Conservation (phyloP, 2,329 filamentous ascomycete genomes). For the Epichloe scottii region DNA sequence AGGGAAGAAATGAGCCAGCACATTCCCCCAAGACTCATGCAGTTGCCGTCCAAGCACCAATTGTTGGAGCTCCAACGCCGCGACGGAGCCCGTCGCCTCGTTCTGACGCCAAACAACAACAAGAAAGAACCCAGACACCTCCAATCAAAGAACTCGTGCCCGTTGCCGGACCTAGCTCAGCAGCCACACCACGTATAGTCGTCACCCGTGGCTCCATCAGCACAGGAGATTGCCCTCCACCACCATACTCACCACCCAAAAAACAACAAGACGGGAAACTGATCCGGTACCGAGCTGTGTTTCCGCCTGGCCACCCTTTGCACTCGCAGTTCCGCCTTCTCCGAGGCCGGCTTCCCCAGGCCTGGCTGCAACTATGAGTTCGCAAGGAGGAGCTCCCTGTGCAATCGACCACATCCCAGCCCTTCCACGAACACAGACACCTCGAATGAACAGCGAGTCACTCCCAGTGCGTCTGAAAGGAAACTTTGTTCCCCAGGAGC, state of each 20-base stretch:
- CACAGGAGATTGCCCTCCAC: slow-evolving; percentile 31
- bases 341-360: slow-evolving; percentile 52
- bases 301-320: slow-evolving; percentile 40
- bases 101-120: slow-evolving; percentile 7
- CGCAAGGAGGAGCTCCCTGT: slow-evolving; percentile 45
- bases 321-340: slow-evolving; percentile 37
- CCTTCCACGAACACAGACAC: slow-evolving; percentile 10
- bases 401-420: slow-evolving; percentile 43
- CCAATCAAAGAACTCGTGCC: background rate
- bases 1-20: slow-evolving; percentile 16
- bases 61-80: slow-evolving; percentile 25
- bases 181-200: background rate
- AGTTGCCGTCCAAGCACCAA: slow-evolving; percentile 18
- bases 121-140: background rate
- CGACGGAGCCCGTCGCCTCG: slow-evolving; percentile 20
- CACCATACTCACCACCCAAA: slow-evolving; percentile 39
- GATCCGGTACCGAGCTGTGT: slow-evolving; percentile 43
- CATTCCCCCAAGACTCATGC: slow-evolving; percentile 9
- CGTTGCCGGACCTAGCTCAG: background rate
- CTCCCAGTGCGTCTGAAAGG: slow-evolving; percentile 33
- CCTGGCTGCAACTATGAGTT: slow-evolving; percentile 47
- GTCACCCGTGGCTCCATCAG: background rate
- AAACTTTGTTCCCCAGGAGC: slow-evolving; percentile 32
- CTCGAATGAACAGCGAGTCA: slow-evolving; percentile 8
- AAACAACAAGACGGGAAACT: slow-evolving; percentile 19